These are phyloP conservation scores for Cryptococcus hybrid DNA, from an alignment of 1,284 basidiomycete genomes.

Conservation along the genomic window DNA sequence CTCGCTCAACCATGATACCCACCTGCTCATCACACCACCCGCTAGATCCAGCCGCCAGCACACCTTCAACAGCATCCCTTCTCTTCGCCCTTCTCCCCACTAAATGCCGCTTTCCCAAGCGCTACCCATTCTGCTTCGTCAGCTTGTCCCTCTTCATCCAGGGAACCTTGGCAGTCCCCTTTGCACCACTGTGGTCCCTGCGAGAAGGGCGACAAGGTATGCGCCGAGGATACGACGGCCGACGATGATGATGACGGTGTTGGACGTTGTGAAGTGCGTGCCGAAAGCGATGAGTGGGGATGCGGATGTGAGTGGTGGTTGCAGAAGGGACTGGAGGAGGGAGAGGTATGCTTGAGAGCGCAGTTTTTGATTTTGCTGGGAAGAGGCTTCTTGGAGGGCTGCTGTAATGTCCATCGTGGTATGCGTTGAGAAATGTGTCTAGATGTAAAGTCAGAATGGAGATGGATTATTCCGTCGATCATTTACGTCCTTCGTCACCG, in stretches of 20 bases:
- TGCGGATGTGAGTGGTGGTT: slow-evolving; percentile 56
- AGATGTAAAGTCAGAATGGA: neutral
- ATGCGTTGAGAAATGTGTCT: slow-evolving; percentile 8
- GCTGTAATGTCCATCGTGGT: slow-evolving; percentile 12
- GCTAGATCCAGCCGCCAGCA: slow-evolving; percentile 48
- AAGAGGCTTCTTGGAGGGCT: neutral
- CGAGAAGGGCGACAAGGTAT: slow-evolving; percentile 33
- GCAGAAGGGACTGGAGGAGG: slow-evolving; percentile 39
- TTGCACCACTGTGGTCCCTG: slow-evolving; percentile 24
- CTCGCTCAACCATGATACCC: slow-evolving; percentile 25
- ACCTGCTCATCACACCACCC: slow-evolving; percentile 93
- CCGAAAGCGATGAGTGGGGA: slow-evolving; percentile 49
- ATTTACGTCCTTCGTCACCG: no score
- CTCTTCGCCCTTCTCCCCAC: slow-evolving; percentile 29
- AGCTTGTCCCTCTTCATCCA: slow-evolving; percentile 17
- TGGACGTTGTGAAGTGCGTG: slow-evolving; percentile 39
- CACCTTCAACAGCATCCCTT: slow-evolving; percentile 35
- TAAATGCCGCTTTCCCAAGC: slow-evolving; percentile 28
- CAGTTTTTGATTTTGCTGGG: slow-evolving; percentile 42
- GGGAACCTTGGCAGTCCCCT: slow-evolving; percentile 7
- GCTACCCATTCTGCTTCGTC: slow-evolving; percentile 23
- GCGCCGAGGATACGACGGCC: slow-evolving; percentile 41
- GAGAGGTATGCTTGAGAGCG: slow-evolving; percentile 68
- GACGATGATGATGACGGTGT: slow-evolving; percentile 41
- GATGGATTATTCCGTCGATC: no score